Percentiles rank a stretch among this genome's conserved stretches.
These are phyloP conservation scores for Chlorencoelia australis DNA, from an alignment of 2,329 filamentous ascomycete genomes.

Conservation along the genomic window DNA sequence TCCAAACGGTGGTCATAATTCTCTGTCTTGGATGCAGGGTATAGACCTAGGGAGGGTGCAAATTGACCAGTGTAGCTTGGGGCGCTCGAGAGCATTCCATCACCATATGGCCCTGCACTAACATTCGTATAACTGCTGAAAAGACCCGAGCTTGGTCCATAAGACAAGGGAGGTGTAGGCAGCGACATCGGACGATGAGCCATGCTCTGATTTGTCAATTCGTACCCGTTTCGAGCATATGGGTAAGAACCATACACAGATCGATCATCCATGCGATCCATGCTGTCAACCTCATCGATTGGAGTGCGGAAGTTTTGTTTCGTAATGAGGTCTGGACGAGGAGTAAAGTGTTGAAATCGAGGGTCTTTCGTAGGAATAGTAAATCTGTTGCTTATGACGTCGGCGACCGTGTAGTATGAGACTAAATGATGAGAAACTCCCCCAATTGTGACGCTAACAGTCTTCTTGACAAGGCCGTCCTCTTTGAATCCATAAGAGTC, in stretches of 20 bases:
- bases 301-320: constrained; percentile 58
- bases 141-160: constrained; percentile 10
- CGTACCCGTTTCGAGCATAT: constrained; percentile 20
- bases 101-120: constrained; percentile 13
- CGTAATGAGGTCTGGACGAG: constrained; percentile 47
- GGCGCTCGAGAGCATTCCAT: constrained; percentile 11
- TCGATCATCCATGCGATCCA: constrained; percentile 23
- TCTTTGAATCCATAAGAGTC: constrained; percentile 84
- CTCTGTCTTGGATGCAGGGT: constrained; percentile 19
- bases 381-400: constrained; percentile 53
- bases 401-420: constrained; percentile 76
- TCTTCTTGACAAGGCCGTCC: constrained; percentile 82
- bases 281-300: constrained; percentile 46
- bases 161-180: constrained; percentile 21
- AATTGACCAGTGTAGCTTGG: constrained; percentile 16
- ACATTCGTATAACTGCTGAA: constrained; percentile 14
- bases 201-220: constrained; percentile 25
- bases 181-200: constrained; percentile 21
- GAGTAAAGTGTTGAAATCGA: constrained; percentile 38
- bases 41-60: constrained; percentile 15
- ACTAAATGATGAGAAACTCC: constrained; percentile 77
- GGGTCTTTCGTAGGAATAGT: constrained; percentile 47
- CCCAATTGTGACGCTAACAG: constrained; percentile 68
- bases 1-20: constrained; percentile 13
- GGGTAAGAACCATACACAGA: constrained; percentile 19